phyloP scores from a whole-genome alignment of 176 grass and related monocot genomes.

The Musa troglodytarum region DNA sequence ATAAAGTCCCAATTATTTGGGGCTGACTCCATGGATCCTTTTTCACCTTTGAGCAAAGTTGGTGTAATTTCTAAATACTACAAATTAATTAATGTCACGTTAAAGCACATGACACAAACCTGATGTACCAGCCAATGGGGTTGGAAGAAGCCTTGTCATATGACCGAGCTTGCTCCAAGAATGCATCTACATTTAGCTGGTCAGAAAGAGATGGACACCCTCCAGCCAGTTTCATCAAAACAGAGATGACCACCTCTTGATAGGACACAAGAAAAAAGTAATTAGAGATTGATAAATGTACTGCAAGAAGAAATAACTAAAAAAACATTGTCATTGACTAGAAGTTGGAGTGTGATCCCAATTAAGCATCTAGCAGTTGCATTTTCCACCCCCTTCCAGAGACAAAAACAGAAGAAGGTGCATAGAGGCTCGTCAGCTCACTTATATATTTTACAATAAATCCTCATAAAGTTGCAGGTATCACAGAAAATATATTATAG shows the following conservation, averaged over 20 bases:
- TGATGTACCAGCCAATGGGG: constrained; percentile 84
- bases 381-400: no score
- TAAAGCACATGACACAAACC: constrained; percentile 27
- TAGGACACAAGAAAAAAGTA: constrained; percentile 19
- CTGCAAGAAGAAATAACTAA: background rate
- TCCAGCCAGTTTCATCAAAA: constrained; percentile 95
- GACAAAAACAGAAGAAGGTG: no score
- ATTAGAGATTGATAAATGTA: constrained; percentile 16
- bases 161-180: constrained; percentile 95
- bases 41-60: background rate
- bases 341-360: no score
- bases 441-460: no score
- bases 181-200: constrained; percentile 84
- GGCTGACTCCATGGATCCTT: background rate
- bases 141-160: constrained; percentile 81
- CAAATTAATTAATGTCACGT: background rate
- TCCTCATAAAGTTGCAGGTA: no score
- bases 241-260: constrained; percentile 97
- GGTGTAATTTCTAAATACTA: background rate
- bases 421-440: no score
- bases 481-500: no score
- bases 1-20: background rate
- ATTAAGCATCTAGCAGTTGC: no score
- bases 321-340: background rate
- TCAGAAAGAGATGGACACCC: constrained; percentile 77